A percentile compares a stretch with the other conserved stretches of the same genome.
Evolutionary conservation across 139 green algal species (phyloP).

Genomic region (Penium margaritaceum): DNA sequence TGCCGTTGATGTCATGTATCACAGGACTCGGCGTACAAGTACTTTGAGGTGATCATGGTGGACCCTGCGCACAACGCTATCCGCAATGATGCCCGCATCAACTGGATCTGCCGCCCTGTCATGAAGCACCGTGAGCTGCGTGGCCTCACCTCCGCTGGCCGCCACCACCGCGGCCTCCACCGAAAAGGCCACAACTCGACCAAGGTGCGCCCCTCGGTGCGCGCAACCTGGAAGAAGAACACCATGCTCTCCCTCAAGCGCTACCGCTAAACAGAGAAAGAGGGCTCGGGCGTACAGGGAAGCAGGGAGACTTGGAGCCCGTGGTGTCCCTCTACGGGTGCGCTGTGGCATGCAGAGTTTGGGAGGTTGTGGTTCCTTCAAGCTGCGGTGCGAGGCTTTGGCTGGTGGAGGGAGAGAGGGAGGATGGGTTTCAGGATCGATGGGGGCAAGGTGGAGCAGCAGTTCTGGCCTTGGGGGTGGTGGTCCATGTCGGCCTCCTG

Average conservation of each 20-base stretch:
- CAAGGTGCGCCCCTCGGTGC: conserved; percentile 78
- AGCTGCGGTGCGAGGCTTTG: too few species aligned
- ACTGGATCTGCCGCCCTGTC: conserved; percentile 95
- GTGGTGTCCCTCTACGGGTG: too few species aligned
- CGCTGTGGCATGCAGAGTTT: too few species aligned
- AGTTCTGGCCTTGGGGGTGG: too few species aligned
- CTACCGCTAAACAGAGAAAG: conserved; percentile 85
- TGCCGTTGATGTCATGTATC: too few species aligned
- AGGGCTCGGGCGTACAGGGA: too few species aligned
- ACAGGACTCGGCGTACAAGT: conserved; percentile 99
- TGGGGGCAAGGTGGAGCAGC: too few species aligned
- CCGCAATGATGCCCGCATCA: conserved; percentile 92
- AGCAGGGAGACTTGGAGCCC: too few species aligned
- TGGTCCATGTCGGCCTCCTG: too few species aligned
- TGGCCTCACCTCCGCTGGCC: conserved; percentile 86
- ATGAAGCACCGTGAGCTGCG: conserved; percentile 97
- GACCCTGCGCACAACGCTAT: conserved; percentile 89
- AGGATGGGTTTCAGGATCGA: too few species aligned
- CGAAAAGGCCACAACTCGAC: conserved; percentile 67
- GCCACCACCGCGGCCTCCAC: conserved; percentile 83
- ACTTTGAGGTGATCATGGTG: conserved; percentile 98
- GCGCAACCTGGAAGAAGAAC: conserved; percentile 81
- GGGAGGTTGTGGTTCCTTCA: too few species aligned
- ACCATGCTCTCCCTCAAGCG: conserved; percentile 79
- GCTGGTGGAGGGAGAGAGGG: too few species aligned